Conservation (phyloP, 2,329 filamentous ascomycete genomes). For the Colletotrichum horii region DNA sequence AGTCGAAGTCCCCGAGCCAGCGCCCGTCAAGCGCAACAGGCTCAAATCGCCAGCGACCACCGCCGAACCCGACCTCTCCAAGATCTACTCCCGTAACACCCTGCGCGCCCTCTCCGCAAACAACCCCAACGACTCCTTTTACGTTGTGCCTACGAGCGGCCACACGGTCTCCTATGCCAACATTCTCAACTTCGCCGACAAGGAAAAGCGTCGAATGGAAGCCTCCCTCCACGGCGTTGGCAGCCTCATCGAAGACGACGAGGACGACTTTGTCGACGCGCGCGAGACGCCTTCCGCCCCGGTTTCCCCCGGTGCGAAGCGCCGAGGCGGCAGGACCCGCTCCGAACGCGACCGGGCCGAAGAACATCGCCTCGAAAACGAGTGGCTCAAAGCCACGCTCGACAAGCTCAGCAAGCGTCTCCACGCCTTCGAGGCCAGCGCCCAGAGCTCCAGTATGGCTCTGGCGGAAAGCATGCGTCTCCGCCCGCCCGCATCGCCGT, state of each 20-base stretch:
- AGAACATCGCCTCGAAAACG: constrained; percentile 88
- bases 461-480: constrained; percentile 83
- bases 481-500: constrained; percentile 62
- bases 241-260: constrained; percentile 65
- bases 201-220: constrained; percentile 66
- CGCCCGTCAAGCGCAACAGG: constrained; percentile 42
- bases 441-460: constrained; percentile 84
- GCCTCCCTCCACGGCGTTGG: constrained; percentile 48
- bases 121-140: constrained; percentile 79
- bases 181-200: constrained; percentile 76
- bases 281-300: constrained; percentile 63
- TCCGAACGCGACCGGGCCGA: constrained; percentile 66
- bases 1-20: constrained; percentile 39
- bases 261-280: constrained; percentile 92
- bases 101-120: constrained; percentile 76
- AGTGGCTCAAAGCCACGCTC: constrained; percentile 81
- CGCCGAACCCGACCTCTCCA: constrained; percentile 76
- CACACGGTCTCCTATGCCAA: constrained; percentile 93
- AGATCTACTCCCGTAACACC: constrained; percentile 85
- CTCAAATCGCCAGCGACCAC: constrained; percentile 35
- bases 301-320: constrained; percentile 47
- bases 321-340: constrained; percentile 43
- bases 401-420: constrained; percentile 87
- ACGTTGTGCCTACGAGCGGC: constrained; percentile 90
- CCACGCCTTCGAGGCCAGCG: constrained; percentile 92